Evolutionary conservation across 2,329 filamentous ascomycete genomes (phyloP).

Genomic region (Aspergillus terreus): DNA sequence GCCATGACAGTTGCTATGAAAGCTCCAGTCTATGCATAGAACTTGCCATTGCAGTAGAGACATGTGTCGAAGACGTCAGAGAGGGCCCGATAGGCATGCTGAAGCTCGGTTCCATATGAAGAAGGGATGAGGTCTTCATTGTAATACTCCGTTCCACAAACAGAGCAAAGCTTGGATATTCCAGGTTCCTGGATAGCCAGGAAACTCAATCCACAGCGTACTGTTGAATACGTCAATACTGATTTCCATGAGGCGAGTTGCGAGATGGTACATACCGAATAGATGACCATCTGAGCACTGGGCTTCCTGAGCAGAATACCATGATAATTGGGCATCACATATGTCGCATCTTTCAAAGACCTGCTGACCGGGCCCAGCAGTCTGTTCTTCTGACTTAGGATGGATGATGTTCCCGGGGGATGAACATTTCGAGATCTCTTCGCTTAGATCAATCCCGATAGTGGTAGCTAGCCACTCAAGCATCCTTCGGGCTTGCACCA

Average conservation of each 20-base stretch:
- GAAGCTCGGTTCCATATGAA: slow-evolving; percentile 13
- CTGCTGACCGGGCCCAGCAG: slow-evolving; percentile 20
- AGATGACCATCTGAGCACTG: slow-evolving; percentile 51
- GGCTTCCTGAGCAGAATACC: slow-evolving; percentile 46
- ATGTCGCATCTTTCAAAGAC: slow-evolving; percentile 51
- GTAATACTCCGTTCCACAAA: slow-evolving; percentile 50
- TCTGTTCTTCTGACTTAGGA: slow-evolving; percentile 20
- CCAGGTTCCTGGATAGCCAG: slow-evolving; percentile 53
- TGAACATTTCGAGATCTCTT: slow-evolving; percentile 30
- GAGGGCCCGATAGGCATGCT: slow-evolving; percentile 19
- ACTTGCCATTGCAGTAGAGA: slow-evolving; percentile 34
- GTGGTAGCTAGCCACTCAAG: slow-evolving; percentile 24
- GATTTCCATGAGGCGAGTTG: neutral
- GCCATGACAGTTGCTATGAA: neutral
- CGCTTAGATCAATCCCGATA: slow-evolving; percentile 27
- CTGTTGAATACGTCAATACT: slow-evolving; percentile 23
- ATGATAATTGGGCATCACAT: slow-evolving; percentile 46
- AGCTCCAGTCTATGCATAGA: slow-evolving; percentile 15
- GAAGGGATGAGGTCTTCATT: slow-evolving; percentile 38
- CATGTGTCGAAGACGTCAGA: slow-evolving; percentile 34
- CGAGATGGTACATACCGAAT: slow-evolving; percentile 38
- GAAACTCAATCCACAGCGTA: slow-evolving; percentile 54
- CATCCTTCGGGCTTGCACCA: slow-evolving; percentile 20
- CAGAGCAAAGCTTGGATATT: slow-evolving; percentile 51
- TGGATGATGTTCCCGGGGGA: slow-evolving; percentile 12